A percentile compares a stretch with the other conserved stretches of the same genome.
These are phyloP conservation scores for Murraya paniculata DNA, from an alignment of 345 rosid species.

Conservation along the genomic window DNA sequence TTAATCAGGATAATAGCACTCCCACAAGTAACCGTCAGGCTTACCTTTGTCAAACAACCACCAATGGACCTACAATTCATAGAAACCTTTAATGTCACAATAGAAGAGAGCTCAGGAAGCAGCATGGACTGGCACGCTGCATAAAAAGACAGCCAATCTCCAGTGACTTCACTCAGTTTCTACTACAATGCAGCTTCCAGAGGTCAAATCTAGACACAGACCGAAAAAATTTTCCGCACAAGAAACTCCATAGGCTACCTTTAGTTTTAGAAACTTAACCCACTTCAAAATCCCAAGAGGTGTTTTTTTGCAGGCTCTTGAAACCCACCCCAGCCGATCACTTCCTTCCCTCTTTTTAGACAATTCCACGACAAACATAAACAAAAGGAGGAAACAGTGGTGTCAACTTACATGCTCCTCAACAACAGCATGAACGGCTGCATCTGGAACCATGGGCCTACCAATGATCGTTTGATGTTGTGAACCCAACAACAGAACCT, in stretches of 20 bases:
- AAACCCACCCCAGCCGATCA: neutral
- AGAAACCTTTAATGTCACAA: neutral
- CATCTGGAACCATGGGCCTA: constrained; percentile 80
- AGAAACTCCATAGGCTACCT: neutral
- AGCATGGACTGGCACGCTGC: neutral
- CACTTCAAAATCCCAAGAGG: neutral
- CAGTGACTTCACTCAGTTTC: neutral
- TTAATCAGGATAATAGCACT: neutral
- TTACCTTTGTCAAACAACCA: neutral
- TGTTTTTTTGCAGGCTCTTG: neutral
- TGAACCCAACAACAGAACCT: constrained; percentile 86
- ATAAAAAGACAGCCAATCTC: neutral
- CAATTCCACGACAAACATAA: neutral
- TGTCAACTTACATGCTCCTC: constrained; percentile 89
- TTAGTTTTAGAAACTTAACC: neutral
- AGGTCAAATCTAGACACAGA: neutral
- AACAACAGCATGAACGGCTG: constrained; percentile 86
- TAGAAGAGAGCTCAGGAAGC: neutral
- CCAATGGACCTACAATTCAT: neutral
- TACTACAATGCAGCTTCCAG: neutral
- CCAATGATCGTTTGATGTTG: constrained; percentile 71
- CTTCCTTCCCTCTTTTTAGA: neutral
- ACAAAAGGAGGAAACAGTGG: neutral
- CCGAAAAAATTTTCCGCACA: neutral
- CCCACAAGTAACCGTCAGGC: no score